Percentiles rank a stretch among this genome's conserved stretches.
Evolutionary conservation across 345 rosid species (phyloP).

Genomic region (Lepidium aucheri): DNA sequence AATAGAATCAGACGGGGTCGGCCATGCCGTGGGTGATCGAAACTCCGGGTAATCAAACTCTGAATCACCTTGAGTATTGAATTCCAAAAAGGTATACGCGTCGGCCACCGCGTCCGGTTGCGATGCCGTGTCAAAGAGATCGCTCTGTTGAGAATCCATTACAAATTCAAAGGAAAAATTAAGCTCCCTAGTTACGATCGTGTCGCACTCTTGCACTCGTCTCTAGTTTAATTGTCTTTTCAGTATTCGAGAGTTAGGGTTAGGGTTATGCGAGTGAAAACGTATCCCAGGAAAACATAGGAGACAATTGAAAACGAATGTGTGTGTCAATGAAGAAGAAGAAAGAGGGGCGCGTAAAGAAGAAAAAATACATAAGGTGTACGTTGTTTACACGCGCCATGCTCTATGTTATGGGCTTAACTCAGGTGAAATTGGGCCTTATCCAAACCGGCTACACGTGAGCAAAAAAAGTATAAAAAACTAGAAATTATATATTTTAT

Average conservation of each 20-base stretch:
- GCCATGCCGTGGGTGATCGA: conserved; percentile 77
- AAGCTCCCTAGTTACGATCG: conserved; percentile 16
- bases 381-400: conserved; percentile 1
- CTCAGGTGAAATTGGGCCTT: conserved; percentile 4
- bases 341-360: conserved; percentile 19
- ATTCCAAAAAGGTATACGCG: conserved; percentile 91
- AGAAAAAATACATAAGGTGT: not conserved
- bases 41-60: conserved; percentile 96
- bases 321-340: not conserved
- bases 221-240: not conserved
- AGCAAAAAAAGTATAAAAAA: too few relatives aligned
- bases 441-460: not conserved
- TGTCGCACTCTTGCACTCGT: not conserved
- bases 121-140: conserved; percentile 83
- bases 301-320: not conserved
- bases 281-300: not conserved
- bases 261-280: conserved; percentile 28
- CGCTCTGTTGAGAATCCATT: conserved; percentile 82
- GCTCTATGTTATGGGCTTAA: conserved; percentile 4
- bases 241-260: conserved; percentile 20
- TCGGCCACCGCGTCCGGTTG: conserved; percentile 85
- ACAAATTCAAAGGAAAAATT: conserved; percentile 14
- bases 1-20: conserved; percentile 85
- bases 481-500: too few relatives aligned
- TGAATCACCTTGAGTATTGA: conserved; percentile 94